Evolutionary conservation across 2,329 filamentous ascomycete species (phyloP).

Genomic region (Scedosporium dehoogii): DNA sequence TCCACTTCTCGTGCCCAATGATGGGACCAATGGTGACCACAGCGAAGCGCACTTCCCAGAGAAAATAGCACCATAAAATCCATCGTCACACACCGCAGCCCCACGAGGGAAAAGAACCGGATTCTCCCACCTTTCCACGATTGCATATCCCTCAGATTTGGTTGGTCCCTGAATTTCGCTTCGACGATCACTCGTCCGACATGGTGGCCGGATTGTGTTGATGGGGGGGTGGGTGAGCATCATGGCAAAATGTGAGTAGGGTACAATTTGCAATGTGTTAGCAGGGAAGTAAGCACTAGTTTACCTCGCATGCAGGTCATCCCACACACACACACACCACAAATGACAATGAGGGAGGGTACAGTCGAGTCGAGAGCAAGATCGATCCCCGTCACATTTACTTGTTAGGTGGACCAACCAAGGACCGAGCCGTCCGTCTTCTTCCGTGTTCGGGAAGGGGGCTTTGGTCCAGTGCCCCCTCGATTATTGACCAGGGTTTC

Average conservation of each 20-base stretch:
- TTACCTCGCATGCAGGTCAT: not conserved
- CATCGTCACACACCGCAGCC: not conserved
- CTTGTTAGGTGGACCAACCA: not conserved
- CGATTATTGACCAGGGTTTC: not conserved
- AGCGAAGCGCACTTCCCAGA: not conserved
- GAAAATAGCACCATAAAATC: not conserved
- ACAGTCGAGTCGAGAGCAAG: not conserved
- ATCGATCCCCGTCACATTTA: not conserved
- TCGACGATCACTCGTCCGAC: not conserved
- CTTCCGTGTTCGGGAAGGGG: not conserved
- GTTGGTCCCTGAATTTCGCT: not conserved
- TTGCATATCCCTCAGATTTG: not conserved
- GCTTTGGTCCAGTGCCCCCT: not conserved
- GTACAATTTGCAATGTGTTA: not conserved
- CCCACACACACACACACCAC: not conserved
- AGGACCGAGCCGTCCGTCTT: not conserved
- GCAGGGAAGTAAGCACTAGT: conserved; percentile 1
- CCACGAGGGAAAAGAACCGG: not conserved
- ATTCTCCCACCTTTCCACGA: not conserved
- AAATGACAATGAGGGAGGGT: not conserved
- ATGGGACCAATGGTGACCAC: not conserved
- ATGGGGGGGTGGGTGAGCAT: not conserved
- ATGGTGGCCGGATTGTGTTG: not conserved
- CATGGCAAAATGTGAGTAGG: not conserved
- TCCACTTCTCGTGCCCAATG: not conserved